Evolutionary conservation across 2,329 filamentous ascomycete genomes (phyloP).

Genomic region (Penicillium sp.): DNA sequence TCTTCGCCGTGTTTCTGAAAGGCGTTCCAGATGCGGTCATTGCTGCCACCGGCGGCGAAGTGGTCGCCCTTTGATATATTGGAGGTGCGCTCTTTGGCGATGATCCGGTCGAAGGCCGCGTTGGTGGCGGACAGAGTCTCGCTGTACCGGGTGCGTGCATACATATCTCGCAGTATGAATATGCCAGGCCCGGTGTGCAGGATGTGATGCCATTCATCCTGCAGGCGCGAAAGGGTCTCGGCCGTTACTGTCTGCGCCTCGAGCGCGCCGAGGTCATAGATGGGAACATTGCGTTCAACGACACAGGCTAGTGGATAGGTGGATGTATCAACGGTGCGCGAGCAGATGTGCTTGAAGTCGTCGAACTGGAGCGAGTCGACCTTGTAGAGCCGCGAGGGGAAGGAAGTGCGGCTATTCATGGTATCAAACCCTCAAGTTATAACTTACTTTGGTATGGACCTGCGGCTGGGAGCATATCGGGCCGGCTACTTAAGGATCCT

Average conservation of each 20-base stretch:
- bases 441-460: no score
- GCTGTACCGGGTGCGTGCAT: conserved; percentile 34
- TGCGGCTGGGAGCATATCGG: no score
- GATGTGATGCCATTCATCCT: conserved; percentile 59
- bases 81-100: conserved; percentile 42
- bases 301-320: conserved; percentile 48
- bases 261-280: conserved; percentile 49
- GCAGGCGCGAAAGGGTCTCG: conserved; percentile 40
- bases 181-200: conserved; percentile 57
- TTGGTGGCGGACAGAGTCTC: conserved; percentile 47
- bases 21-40: conserved; percentile 63
- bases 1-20: conserved; percentile 57
- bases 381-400: conserved; percentile 24
- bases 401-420: conserved; percentile 8
- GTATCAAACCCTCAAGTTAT: neutral
- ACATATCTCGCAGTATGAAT: conserved; percentile 54
- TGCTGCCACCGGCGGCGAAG: conserved; percentile 54
- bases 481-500: conserved; percentile 4
- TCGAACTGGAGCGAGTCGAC: conserved; percentile 28
- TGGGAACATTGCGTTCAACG: conserved; percentile 51
- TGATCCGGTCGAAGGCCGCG: conserved; percentile 47
- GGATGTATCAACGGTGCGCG: conserved; percentile 32
- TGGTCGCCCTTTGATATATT: conserved; percentile 52
- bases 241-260: conserved; percentile 27
- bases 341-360: conserved; percentile 46